Evolutionary conservation across 805 yeast genomes (phyloP).

Genomic region (Suhomyces pyralidae): DNA sequence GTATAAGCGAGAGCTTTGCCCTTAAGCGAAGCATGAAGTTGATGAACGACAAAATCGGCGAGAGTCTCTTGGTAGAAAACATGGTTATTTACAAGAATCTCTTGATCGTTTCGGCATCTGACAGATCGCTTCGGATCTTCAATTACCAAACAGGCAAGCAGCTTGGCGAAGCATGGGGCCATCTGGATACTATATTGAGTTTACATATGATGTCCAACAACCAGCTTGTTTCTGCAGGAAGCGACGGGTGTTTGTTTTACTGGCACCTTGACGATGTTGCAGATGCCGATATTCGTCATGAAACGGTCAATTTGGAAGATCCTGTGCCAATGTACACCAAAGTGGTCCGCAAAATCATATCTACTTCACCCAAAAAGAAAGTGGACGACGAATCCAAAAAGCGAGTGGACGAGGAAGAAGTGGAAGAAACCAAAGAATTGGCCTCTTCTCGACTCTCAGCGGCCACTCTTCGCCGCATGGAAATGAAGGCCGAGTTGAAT

Average conservation of each 20-base stretch:
- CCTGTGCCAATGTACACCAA: conserved; percentile 14
- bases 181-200: conserved; percentile 46
- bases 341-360: conserved; percentile 33
- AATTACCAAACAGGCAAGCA: conserved; percentile 45
- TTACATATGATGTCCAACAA: conserved; percentile 23
- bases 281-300: background rate
- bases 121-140: conserved; percentile 55
- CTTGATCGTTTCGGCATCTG: conserved; percentile 47
- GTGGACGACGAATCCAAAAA: background rate
- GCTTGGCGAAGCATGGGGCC: conserved; percentile 55
- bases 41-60: conserved; percentile 33
- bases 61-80: conserved; percentile 45
- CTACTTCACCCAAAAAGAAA: conserved; percentile 7
- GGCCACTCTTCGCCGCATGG: conserved; percentile 35
- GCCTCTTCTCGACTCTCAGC: conserved; percentile 22
- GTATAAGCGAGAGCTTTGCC: conserved; percentile 29
- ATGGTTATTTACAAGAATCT: conserved; percentile 30
- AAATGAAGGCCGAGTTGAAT: conserved; percentile 17
- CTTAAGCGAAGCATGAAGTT: conserved; percentile 39
- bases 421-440: background rate
- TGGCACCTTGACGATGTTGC: conserved; percentile 33
- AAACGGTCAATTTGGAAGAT: background rate
- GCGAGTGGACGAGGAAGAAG: background rate
- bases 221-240: conserved; percentile 43
- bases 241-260: conserved; percentile 53